Conservation (phyloP, 1,284 basidiomycete species). For the Ganoderma meredithae region DNA sequence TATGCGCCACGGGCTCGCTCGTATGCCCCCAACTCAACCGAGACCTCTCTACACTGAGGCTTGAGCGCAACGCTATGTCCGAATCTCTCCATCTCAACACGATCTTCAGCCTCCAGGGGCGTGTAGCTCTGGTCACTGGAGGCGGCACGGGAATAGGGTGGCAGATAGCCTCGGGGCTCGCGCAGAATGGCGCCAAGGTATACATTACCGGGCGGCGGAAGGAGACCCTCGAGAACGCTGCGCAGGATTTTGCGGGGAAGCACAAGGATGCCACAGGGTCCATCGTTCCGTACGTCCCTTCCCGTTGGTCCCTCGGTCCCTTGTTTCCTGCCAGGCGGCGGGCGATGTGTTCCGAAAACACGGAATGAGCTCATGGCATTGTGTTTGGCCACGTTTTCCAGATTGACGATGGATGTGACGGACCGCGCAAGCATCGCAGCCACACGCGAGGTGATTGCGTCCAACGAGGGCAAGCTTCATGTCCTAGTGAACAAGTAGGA, state of each 20-base stretch:
- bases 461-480: slow-evolving; percentile 75
- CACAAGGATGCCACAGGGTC: slow-evolving; percentile 49
- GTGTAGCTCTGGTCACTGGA: slow-evolving; percentile 79
- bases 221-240: slow-evolving; percentile 66
- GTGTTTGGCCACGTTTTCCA: slow-evolving; percentile 38
- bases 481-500: slow-evolving; percentile 83
- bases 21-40: background rate
- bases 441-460: slow-evolving; percentile 59
- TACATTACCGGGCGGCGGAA: slow-evolving; percentile 79
- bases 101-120: slow-evolving; percentile 65
- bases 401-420: slow-evolving; percentile 75
- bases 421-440: slow-evolving; percentile 69
- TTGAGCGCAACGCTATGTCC: slow-evolving; percentile 13
- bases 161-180: slow-evolving; percentile 79
- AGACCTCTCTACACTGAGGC: background rate
- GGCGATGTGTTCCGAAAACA: background rate
- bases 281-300: slow-evolving; percentile 62
- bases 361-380: background rate
- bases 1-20: background rate
- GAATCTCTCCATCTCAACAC: slow-evolving; percentile 42
- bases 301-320: too few species aligned
- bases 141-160: slow-evolving; percentile 84
- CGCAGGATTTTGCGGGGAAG: slow-evolving; percentile 53
- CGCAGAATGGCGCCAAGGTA: slow-evolving; percentile 81
- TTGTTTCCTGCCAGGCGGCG: background rate